Percentiles rank a stretch among this genome's conserved stretches.
Evolutionary conservation across 805 yeast species (phyloP).

Genomic region (Saccharomycopsis fibuligera): DNA sequence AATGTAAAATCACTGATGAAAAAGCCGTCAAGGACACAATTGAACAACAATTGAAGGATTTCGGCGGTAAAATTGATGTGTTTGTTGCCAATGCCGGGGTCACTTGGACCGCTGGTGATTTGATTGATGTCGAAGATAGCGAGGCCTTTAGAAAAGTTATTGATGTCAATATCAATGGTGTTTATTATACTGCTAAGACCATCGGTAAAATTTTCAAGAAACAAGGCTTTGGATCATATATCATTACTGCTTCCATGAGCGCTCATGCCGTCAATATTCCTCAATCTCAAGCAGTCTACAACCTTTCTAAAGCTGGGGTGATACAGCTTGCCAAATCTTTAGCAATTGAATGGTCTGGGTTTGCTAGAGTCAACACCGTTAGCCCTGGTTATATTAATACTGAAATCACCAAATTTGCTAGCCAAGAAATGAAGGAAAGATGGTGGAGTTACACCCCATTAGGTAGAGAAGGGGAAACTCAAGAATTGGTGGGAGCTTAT

Average conservation of each 20-base stretch:
- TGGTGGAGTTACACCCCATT: slow-evolving; percentile 35
- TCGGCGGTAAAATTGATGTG: slow-evolving; percentile 72
- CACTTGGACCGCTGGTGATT: slow-evolving; percentile 66
- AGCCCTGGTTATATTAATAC: slow-evolving; percentile 48
- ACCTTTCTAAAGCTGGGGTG: slow-evolving; percentile 82
- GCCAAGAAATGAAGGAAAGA: slow-evolving; percentile 24
- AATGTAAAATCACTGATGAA: slow-evolving; percentile 48
- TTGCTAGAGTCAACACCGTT: slow-evolving; percentile 47
- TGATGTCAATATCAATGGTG: slow-evolving; percentile 72
- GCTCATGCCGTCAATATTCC: slow-evolving; percentile 85
- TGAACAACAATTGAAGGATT: slow-evolving; percentile 50
- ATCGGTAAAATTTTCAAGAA: slow-evolving; percentile 64
- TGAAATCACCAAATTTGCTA: slow-evolving; percentile 33
- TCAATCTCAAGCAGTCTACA: slow-evolving; percentile 79
- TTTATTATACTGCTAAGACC: slow-evolving; percentile 70
- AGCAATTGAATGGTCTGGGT: slow-evolving; percentile 84
- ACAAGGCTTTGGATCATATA: slow-evolving; percentile 71
- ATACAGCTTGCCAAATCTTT: slow-evolving; percentile 69
- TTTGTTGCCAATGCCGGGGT: slow-evolving; percentile 90
- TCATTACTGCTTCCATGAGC: slow-evolving; percentile 85
- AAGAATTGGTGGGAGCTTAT: slow-evolving; percentile 48
- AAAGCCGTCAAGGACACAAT: slow-evolving; percentile 45
- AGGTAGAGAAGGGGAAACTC: slow-evolving; percentile 43
- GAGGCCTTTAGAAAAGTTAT: slow-evolving; percentile 64
- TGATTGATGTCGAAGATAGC: slow-evolving; percentile 41